Evolutionary conservation across 306 rosid species (phyloP).

Genomic region (Canavalia ensiformis): DNA sequence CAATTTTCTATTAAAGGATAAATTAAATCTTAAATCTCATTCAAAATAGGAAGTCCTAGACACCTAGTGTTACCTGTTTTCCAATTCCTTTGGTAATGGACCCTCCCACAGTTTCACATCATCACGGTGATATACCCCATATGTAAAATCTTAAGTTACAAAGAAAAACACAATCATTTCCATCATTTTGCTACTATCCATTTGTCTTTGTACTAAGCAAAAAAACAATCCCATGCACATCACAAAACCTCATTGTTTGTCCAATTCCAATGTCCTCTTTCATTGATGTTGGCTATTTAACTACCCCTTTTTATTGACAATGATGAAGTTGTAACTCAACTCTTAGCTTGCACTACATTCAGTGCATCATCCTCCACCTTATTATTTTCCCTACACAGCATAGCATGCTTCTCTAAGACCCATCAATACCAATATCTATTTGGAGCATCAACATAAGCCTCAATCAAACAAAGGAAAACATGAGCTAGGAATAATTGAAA

Average conservation of each 20-base stretch:
- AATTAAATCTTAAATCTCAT: neutral
- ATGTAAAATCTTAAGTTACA: neutral
- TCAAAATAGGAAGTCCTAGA: neutral
- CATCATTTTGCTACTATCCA: conserved; percentile 6
- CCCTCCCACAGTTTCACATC: conserved; percentile 22
- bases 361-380: too few species aligned
- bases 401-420: neutral
- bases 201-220: neutral
- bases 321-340: neutral
- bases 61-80: neutral
- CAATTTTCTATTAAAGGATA: neutral
- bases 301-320: conserved; percentile 33
- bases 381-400: neutral
- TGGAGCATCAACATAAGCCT: conserved; percentile 6
- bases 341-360: too few species aligned
- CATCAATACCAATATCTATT: neutral
- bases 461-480: neutral
- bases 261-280: conserved; percentile 16
- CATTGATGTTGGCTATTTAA: conserved; percentile 32
- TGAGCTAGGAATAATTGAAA: neutral
- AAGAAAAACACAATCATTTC: conserved; percentile 31
- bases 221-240: conserved; percentile 10
- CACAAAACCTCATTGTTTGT: conserved; percentile 17
- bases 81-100: neutral
- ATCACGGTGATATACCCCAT: conserved; percentile 7